Evolutionary conservation across 768 basidiomycete genomes (phyloP).

Genomic region (Phallus indusiatus): DNA sequence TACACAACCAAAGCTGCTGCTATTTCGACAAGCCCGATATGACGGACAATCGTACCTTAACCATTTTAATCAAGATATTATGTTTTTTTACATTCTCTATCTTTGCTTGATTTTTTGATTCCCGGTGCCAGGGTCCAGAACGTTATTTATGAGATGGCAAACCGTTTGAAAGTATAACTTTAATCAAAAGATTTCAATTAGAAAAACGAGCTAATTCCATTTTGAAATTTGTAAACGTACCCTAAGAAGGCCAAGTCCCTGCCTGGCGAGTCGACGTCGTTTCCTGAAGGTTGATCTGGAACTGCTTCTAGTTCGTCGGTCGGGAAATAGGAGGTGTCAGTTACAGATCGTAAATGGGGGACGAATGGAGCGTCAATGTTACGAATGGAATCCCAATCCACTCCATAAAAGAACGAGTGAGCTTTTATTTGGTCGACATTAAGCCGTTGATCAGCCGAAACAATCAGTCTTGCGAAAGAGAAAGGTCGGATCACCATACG

Average conservation of each 20-base stretch:
- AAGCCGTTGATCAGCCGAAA: conserved; percentile 69
- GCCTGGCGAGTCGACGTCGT: conserved; percentile 32
- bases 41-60: no score
- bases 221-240: conserved; percentile 22
- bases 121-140: background rate
- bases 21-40: no score
- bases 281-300: conserved; percentile 34
- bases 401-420: conserved; percentile 92
- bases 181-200: no score
- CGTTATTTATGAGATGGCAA: conserved; percentile 42
- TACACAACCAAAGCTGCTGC: no score
- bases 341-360: conserved; percentile 87
- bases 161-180: conserved; percentile 76
- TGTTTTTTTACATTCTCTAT: background rate
- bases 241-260: conserved; percentile 55
- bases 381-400: conserved; percentile 85
- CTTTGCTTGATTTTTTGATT: background rate
- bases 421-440: conserved; percentile 80
- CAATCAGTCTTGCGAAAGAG: conserved; percentile 88
- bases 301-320: conserved; percentile 86
- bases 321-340: conserved; percentile 97
- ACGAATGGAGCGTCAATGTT: conserved; percentile 92
- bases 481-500: background rate
- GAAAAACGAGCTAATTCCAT: no score
- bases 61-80: no score